Conservation (phyloP, 2,329 filamentous ascomycete species). For the Pseudovirgaria hyperparasitica region DNA sequence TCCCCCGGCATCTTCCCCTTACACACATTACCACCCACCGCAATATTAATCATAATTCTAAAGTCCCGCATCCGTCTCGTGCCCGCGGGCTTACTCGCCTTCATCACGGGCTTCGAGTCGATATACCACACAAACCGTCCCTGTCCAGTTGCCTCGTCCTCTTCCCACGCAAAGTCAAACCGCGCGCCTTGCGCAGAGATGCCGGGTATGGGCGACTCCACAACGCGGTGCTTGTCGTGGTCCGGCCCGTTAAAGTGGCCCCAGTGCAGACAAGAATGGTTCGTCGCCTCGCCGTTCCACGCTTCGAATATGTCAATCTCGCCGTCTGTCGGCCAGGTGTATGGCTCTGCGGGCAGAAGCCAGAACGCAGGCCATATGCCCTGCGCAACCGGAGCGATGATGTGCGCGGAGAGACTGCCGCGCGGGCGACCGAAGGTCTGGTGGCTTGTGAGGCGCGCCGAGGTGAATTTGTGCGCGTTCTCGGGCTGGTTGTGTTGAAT, state of each 20-base stretch:
- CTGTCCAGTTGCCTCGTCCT: conserved; percentile 28
- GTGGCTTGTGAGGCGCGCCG: conserved; percentile 41
- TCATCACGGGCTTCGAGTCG: conserved; percentile 45
- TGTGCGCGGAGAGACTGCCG: conserved; percentile 40
- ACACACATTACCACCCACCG: conserved; percentile 49
- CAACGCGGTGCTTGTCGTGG: conserved; percentile 43
- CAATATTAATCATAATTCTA: conserved; percentile 46
- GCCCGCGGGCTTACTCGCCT: conserved; percentile 37
- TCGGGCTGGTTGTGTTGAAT: conserved; percentile 19
- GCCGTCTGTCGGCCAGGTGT: conserved; percentile 45
- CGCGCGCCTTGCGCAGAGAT: conserved; percentile 35
- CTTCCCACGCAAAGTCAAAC: conserved; percentile 47
- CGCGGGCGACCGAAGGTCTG: conserved; percentile 38
- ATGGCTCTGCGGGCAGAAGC: conserved; percentile 46
- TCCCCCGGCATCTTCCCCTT: conserved; percentile 37
- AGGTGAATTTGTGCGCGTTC: conserved; percentile 37
- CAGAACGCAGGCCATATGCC: conserved; percentile 52
- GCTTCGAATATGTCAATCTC: conserved; percentile 49
- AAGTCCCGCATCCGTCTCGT: conserved; percentile 44
- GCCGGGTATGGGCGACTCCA: conserved; percentile 37
- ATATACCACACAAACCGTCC: conserved; percentile 47
- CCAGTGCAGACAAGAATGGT: conserved; percentile 48
- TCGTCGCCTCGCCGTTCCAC: conserved; percentile 46
- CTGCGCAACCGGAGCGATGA: conserved; percentile 39
- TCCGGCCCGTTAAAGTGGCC: conserved; percentile 42